Evolutionary conservation across 2,329 filamentous ascomycete species (phyloP).

Genomic region (Neofusicoccum cordaticola): DNA sequence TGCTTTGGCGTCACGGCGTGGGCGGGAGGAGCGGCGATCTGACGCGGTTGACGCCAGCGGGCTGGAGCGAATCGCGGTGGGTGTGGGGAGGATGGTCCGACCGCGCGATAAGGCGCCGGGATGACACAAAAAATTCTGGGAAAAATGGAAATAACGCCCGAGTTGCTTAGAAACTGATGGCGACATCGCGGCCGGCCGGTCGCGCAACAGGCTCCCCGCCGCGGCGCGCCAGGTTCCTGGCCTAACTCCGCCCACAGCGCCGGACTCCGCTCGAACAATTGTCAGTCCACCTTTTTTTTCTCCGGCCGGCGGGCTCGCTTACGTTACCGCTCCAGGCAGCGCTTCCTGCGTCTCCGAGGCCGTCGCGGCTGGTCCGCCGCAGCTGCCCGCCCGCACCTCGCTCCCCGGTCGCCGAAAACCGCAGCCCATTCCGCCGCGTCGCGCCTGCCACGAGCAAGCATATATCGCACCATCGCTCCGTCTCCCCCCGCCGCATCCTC

Average conservation of each 20-base stretch:
- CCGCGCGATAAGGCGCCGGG: conserved; percentile 10
- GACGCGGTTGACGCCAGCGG: conserved; percentile 10
- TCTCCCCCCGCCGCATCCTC: background rate
- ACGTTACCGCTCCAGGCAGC: background rate
- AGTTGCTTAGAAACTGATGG: conserved; percentile 6
- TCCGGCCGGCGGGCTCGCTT: conserved; percentile 2
- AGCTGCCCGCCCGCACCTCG: background rate
- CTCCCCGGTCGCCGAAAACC: background rate
- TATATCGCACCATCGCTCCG: too few species aligned
- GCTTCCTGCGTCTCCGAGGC: background rate
- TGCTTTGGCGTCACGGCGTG: background rate
- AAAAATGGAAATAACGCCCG: background rate
- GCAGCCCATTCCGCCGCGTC: background rate
- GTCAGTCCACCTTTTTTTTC: conserved; percentile 12
- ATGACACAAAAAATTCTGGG: conserved; percentile 13
- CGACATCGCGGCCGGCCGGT: background rate
- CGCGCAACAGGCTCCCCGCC: background rate
- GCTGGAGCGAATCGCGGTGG: conserved; percentile 3
- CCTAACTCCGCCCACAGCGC: conserved; percentile 7
- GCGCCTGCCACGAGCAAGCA: too few species aligned
- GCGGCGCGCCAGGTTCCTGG: background rate
- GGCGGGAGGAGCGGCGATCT: conserved; percentile 2
- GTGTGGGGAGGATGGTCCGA: conserved; percentile 3
- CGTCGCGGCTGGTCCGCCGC: background rate
- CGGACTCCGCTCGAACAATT: conserved; percentile 16